These are phyloP conservation scores for Anethum foeniculum DNA, from an alignment of 140 eudicot genomes.

Conservation along the genomic window DNA sequence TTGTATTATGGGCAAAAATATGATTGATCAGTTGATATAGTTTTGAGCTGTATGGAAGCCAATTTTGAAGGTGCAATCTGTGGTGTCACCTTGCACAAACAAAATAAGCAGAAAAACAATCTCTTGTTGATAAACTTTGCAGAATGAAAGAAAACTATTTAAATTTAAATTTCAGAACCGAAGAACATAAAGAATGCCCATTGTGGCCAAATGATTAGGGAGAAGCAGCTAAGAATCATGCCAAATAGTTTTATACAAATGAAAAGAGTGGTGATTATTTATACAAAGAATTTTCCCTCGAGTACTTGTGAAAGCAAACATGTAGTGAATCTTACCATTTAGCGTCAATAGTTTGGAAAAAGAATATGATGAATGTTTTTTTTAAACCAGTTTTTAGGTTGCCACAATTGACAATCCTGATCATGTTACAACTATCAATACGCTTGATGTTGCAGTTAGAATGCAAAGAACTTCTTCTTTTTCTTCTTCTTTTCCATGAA, in stretches of 20 bases:
- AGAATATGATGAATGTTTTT: neutral
- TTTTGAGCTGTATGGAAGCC: neutral
- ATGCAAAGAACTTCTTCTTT: constrained; percentile 66
- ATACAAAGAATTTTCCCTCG: constrained; percentile 24
- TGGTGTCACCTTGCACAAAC: neutral
- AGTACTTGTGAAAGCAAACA: constrained; percentile 26
- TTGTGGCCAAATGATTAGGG: neutral
- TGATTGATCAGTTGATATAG: neutral
- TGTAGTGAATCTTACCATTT: neutral
- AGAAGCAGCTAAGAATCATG: constrained; percentile 5
- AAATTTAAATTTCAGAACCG: neutral
- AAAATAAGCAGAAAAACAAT: neutral
- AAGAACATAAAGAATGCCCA: neutral
- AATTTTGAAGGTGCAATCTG: neutral
- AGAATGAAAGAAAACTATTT: neutral
- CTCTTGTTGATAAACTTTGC: neutral
- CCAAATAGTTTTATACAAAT: constrained; percentile 12
- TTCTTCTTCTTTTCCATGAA: constrained; percentile 80
- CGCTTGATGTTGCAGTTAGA: constrained; percentile 18
- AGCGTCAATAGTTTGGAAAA: neutral
- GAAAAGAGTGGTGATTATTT: constrained; percentile 11
- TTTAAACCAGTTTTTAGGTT: constrained; percentile 17
- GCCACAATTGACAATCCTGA: constrained; percentile 20
- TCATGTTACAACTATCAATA: neutral
- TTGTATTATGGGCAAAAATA: neutral